Conservation (phyloP, 2,329 filamentous ascomycete species). For the Zasmidium cellare region DNA sequence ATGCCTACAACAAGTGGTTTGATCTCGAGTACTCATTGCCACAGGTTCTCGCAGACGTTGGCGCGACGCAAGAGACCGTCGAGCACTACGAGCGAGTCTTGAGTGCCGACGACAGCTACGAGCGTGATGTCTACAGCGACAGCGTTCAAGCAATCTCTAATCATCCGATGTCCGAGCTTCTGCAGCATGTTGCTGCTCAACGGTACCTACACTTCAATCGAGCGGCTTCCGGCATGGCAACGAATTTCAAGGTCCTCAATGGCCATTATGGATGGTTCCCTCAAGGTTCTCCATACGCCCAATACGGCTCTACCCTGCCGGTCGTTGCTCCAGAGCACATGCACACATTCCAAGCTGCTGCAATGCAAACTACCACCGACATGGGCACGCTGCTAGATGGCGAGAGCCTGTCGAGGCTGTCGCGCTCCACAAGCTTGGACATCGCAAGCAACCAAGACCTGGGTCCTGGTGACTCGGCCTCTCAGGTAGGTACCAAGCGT, state of each 20-base stretch:
- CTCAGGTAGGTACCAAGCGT: too few species aligned
- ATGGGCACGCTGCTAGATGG: too few species aligned
- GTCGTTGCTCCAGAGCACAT: neutral
- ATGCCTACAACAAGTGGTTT: neutral
- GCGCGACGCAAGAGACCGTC: neutral
- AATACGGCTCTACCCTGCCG: neutral
- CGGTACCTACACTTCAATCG: neutral
- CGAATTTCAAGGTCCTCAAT: neutral
- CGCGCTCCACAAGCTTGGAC: too few species aligned
- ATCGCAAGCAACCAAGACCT: too few species aligned
- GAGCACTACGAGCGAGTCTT: neutral
- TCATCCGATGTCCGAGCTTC: neutral
- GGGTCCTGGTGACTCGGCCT: too few species aligned
- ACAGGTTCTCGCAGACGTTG: neutral
- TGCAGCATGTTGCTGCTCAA: neutral
- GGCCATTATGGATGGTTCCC: conserved; percentile 4
- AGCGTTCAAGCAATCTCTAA: neutral
- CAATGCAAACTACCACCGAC: too few species aligned
- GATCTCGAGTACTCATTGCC: neutral
- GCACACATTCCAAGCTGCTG: neutral
- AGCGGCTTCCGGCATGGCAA: neutral
- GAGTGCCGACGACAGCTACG: neutral
- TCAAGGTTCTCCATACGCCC: neutral
- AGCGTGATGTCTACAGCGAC: neutral
- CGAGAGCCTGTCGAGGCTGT: too few species aligned